Base-by-base conservation (phyloP, 345 rosid genomes). In the Melastoma malabathricum region DNA sequence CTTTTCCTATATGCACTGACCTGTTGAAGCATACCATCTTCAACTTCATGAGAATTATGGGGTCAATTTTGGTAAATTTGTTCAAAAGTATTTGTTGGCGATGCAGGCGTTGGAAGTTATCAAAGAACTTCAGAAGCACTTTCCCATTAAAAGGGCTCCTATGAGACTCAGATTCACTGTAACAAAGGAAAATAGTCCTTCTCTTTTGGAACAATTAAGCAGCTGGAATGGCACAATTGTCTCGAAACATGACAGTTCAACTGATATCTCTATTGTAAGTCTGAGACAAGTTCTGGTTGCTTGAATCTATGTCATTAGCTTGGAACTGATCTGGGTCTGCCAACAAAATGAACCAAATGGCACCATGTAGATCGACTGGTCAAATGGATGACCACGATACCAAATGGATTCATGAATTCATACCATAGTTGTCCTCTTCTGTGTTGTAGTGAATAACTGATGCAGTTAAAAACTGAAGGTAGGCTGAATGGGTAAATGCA, bases 81-180 rank as follows among this genome's bases (percentile, higher is more conserved):
- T 23, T 17, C 39, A 48, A 47, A 29, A 29, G 10, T 34, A 47
- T 47, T 38, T 47, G 53, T 12, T 57, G 46, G 59, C 58, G 22
- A 5, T 69, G 59, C 63, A 87, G 97, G 95, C 98, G 2, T 74
- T 92, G 43, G 98, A 87, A 55, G 84, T 92, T 50, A 92, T 92
- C 47, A 88, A 88, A 43, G 88, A 92, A 77, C 84, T 92, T 64
- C 88, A 92, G 65, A 84, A 87, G 70, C 89, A 84, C n/a, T 92
- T 72, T 61, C 98, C 98, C 1, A 74, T 92, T 45, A 84, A 79
- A 64, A 70, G 98, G 43, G 80, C 98, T 57, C 97, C 98, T 2
- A 92, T 92, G 97, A 77, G 89, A 60, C 62, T 87, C 20, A 77
- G 83, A 44, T 79, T 92, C 60, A 68, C 70, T 29, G 64, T 82